Conservation (phyloP, 345 rosid genomes). For the sweet orange (Citrus sinensis) region DNA sequence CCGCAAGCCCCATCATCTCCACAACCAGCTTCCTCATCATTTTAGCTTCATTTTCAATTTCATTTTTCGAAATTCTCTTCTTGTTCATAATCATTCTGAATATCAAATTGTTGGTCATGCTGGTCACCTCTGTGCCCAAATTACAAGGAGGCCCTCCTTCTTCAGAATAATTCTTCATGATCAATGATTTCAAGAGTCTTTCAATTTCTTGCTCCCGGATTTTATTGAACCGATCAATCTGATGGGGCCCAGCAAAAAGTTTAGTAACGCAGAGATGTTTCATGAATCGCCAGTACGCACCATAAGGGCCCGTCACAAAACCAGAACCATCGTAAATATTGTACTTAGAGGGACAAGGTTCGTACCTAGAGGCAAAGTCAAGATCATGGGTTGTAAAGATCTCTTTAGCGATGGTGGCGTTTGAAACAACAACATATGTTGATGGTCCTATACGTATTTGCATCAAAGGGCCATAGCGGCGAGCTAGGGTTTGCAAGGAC, state of each 20-base stretch:
- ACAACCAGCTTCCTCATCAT: conserved; percentile 42
- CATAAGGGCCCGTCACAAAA: conserved; percentile 54
- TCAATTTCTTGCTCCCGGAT: conserved; percentile 52
- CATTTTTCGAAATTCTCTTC: conserved; percentile 37
- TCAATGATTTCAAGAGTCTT: conserved; percentile 26
- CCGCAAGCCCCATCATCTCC: conserved; percentile 28
- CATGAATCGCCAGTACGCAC: conserved; percentile 73
- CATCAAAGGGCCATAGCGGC: conserved; percentile 58
- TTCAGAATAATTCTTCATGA: conserved; percentile 23
- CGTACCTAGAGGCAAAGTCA: conserved; percentile 54
- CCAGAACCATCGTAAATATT: conserved; percentile 50
- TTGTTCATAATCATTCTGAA: conserved; percentile 60
- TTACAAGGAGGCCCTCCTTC: conserved; percentile 38
- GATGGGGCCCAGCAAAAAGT: conserved; percentile 53
- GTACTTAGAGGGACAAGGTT: conserved; percentile 46
- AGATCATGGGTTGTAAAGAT: conserved; percentile 49
- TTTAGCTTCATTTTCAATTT: conserved; percentile 27
- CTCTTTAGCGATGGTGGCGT: conserved; percentile 37
- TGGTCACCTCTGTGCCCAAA: conserved; percentile 42
- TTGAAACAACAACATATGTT: conserved; percentile 41
- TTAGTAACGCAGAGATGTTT: conserved; percentile 59
- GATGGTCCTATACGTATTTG: conserved; percentile 42
- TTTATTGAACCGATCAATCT: conserved; percentile 45
- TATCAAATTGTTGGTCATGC: conserved; percentile 43
- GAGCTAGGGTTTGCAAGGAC: conserved; percentile 47